Conservation (phyloP, 2,329 filamentous ascomycete genomes). For the Ceratocystis cacaofunesta region DNA sequence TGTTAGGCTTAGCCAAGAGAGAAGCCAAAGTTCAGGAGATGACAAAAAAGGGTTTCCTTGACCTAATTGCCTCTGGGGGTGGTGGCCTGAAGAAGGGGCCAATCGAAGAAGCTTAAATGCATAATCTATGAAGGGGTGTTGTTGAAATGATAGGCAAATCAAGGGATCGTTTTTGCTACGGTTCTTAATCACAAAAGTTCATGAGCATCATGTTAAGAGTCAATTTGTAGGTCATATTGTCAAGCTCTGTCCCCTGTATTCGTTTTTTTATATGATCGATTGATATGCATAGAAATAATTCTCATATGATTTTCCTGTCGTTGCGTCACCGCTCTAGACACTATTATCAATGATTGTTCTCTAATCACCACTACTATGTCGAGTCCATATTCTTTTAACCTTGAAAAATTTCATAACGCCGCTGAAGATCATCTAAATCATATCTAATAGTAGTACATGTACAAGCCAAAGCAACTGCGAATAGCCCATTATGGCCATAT, state of each 20-base stretch:
- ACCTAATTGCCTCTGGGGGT: slow-evolving; percentile 60
- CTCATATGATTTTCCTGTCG: background rate
- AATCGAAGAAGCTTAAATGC: slow-evolving; percentile 40
- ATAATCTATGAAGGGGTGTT: background rate
- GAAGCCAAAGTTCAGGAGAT: slow-evolving; percentile 89
- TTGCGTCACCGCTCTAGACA: too few relatives aligned
- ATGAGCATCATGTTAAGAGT: background rate
- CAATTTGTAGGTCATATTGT: background rate
- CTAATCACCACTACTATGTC: background rate
- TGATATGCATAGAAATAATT: slow-evolving; percentile 1
- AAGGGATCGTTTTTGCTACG: background rate
- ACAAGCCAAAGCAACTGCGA: background rate
- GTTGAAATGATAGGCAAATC: background rate
- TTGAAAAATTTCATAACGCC: background rate
- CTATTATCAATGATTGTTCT: background rate
- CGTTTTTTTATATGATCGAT: slow-evolving; percentile 1
- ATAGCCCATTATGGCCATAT: background rate
- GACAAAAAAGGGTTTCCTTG: slow-evolving; percentile 91
- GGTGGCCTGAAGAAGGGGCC: slow-evolving; percentile 43
- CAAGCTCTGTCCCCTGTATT: background rate
- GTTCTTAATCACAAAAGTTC: slow-evolving; percentile 7
- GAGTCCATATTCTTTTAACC: background rate
- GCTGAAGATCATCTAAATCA: slow-evolving; percentile 12
- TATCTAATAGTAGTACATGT: slow-evolving; percentile 17
- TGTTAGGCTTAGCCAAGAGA: slow-evolving; percentile 64